Evolutionary conservation across 2,329 filamentous ascomycete species (phyloP), one percentile per base, ranked within the genome.

Genomic region (Atkinsonella hypoxylon): DNA sequence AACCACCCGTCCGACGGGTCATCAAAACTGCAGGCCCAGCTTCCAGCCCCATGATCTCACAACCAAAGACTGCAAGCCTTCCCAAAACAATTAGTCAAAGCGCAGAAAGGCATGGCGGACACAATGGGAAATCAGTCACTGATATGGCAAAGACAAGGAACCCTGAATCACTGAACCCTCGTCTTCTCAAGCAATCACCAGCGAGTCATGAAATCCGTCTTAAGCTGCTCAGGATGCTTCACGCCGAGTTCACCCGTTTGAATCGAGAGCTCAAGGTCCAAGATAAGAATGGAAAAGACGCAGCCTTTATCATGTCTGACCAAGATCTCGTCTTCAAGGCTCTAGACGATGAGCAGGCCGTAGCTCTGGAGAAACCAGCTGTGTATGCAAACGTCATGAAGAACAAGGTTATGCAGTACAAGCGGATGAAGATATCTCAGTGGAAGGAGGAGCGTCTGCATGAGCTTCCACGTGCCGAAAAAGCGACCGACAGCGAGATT

Each of bases 331-430:
- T 89, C 54, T 78, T 76, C 56, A 72, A 80, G 54, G 79, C 81
- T 0, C 70, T 91, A 1, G 85, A 91, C 57, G 81, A 90, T 53
- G 94, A 98, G 67, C 82, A 95, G 62, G 78, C 78, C 36, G 71
- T 81, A 8, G 89, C 89, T 1, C 73, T 73, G 12, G 80, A 83
- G 15, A 83, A 83, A 53, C 69, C 76, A 1, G 67, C 76, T 0
- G 80, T 97, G 30, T 98, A 98, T 61, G 73, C 77, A 8, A 95
- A 95, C 59, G 73, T 89, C 26, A 81, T 97, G 64, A 94, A 90
- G 62, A 86, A 89, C 56, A 82, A 82, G 34, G 84, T 97, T 52
- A 76, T 85, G 58, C 75, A 75, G 42, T 82, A 89, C 62, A 88
- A 85, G 61, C 85, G 84, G 54, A 90, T 95, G 85, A 73, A 72